phyloP scores from a whole-genome alignment of 1,139 yeast genomes.

The Hanseniaspora gamundiae region DNA sequence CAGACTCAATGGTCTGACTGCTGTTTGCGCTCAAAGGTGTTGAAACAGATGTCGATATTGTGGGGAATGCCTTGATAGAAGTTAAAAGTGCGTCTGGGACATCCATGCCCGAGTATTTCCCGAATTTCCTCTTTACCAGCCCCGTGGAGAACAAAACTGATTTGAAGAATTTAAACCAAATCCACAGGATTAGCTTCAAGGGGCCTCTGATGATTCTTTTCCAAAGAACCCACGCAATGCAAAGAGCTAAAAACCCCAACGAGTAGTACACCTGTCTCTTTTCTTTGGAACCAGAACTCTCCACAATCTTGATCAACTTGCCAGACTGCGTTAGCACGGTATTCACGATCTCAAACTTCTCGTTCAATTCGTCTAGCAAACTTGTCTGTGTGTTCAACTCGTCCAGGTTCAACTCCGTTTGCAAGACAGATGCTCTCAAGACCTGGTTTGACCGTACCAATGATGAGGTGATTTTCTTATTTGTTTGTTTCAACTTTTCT shows the following conservation, averaged over 20 bases:
- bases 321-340: constrained; percentile 39
- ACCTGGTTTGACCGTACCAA: constrained; percentile 28
- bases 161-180: constrained; percentile 33
- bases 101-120: not conserved
- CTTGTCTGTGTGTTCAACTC: constrained; percentile 45
- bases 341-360: constrained; percentile 34
- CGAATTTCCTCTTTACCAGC: constrained; percentile 10
- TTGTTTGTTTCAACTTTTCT: constrained; percentile 24
- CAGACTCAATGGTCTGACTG: not conserved
- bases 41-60: not conserved
- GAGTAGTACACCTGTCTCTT: constrained; percentile 42
- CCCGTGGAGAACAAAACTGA: constrained; percentile 21
- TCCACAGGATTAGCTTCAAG: constrained; percentile 36
- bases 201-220: constrained; percentile 42
- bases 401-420: constrained; percentile 47
- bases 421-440: constrained; percentile 42
- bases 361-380: constrained; percentile 35
- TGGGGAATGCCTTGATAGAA: not conserved
- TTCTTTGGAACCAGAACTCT: constrained; percentile 43
- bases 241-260: constrained; percentile 35
- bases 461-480: constrained; percentile 26
- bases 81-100: not conserved
- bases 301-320: constrained; percentile 34
- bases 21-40: not conserved
- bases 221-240: constrained; percentile 47